phyloP scores from a whole-genome alignment of 2,329 filamentous ascomycete genomes.

The Proliferodiscus dingleyae region DNA sequence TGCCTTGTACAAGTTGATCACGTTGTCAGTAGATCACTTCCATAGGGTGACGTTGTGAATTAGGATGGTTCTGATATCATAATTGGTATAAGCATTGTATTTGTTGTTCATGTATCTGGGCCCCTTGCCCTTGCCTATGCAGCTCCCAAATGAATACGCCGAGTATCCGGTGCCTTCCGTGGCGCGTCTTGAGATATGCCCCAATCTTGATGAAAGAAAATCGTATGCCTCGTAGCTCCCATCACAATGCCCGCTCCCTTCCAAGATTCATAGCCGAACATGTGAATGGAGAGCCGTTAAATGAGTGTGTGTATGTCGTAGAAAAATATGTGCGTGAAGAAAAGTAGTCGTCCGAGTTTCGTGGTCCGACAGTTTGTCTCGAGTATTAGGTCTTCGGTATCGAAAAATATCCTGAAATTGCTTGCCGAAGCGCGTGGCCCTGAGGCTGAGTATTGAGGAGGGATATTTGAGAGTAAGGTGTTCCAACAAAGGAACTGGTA shows the following conservation, averaged over 20 bases:
- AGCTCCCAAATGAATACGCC: not conserved
- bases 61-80: too few species aligned
- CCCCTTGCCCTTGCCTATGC: not conserved
- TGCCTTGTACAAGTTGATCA: too few species aligned
- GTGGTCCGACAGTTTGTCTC: not conserved
- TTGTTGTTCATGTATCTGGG: not conserved
- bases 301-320: not conserved
- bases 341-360: not conserved
- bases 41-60: too few species aligned
- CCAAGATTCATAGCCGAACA: too few species aligned
- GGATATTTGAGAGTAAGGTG: constrained; percentile 14
- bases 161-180: not conserved
- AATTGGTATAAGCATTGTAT: not conserved
- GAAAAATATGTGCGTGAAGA: constrained; percentile 2
- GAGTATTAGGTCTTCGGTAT: constrained; percentile 4
- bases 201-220: not conserved
- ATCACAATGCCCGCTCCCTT: too few species aligned
- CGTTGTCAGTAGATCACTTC: too few species aligned
- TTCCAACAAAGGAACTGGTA: constrained; percentile 26
- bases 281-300: too few species aligned
- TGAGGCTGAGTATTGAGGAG: constrained; percentile 11
- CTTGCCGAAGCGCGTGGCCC: constrained; percentile 14
- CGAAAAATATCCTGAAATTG: constrained; percentile 2
- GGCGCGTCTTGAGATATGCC: not conserved
- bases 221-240: constrained; percentile 1